phyloP scores from a whole-genome alignment of 441 rosid genomes.

The Erodium moschatum region DNA sequence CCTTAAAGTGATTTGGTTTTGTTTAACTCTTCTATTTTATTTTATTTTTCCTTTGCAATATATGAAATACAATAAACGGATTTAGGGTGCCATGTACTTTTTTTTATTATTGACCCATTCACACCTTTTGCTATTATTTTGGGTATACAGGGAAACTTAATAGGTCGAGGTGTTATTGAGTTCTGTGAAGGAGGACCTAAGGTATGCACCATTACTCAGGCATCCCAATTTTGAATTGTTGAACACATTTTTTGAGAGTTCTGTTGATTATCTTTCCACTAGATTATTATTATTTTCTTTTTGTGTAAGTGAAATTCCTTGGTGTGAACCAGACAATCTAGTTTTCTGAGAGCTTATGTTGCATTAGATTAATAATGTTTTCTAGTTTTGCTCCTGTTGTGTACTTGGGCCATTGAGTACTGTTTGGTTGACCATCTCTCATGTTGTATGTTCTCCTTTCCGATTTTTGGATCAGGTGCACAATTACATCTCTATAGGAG shows the following conservation, averaged over 20 bases:
- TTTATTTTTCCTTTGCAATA: not conserved
- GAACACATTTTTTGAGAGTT: not conserved
- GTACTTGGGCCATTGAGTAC: not conserved
- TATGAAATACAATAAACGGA: not conserved
- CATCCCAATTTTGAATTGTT: not conserved
- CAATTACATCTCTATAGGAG: conserved; percentile 70
- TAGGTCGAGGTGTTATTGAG: conserved; percentile 75
- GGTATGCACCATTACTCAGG: conserved; percentile 23
- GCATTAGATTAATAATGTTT: not conserved
- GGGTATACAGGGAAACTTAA: conserved; percentile 64
- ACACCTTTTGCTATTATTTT: conserved; percentile 13
- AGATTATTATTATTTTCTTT: not conserved
- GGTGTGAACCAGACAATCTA: not conserved
- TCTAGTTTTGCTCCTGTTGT: not conserved
- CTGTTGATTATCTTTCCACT: not conserved
- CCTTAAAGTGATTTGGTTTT: not conserved
- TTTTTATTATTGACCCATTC: not conserved
- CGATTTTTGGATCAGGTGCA: conserved; percentile 39
- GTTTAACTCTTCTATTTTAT: not conserved
- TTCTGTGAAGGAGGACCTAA: conserved; percentile 74
- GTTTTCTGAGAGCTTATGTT: not conserved
- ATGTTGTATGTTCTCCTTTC: not conserved
- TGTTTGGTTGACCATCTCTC: not conserved
- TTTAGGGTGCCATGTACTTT: not conserved
- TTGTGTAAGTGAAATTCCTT: conserved; percentile 1